phyloP scores from a whole-genome alignment of 441 rosid genomes.

The Erodium trifolium region DNA sequence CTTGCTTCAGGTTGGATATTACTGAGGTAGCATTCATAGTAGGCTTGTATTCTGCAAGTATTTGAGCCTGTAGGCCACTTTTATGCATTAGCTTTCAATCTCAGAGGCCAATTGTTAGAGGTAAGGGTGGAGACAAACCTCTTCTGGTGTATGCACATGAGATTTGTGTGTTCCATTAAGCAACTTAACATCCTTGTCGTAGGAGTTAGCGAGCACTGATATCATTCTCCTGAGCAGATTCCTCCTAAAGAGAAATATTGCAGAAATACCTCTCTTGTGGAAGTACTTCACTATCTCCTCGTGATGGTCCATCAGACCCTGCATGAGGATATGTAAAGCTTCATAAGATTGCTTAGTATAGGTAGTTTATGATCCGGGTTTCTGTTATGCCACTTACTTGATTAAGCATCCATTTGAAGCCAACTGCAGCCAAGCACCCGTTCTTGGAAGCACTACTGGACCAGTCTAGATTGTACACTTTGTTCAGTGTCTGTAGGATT shows the following conservation, averaged over 20 bases:
- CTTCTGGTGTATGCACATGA: slow-evolving; percentile 43
- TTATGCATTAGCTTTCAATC: neutral
- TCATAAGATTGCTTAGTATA: neutral
- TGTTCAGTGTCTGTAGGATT: slow-evolving; percentile 31
- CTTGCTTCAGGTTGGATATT: slow-evolving; percentile 33
- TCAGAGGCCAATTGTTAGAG: neutral
- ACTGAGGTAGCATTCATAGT: slow-evolving; percentile 28
- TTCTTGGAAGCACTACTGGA: slow-evolving; percentile 51
- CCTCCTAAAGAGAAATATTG: slow-evolving; percentile 44
- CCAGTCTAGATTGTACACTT: slow-evolving; percentile 48
- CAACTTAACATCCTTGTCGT: slow-evolving; percentile 35
- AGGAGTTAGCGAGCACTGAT: slow-evolving; percentile 44
- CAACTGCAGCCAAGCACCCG: slow-evolving; percentile 50
- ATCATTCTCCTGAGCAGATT: slow-evolving; percentile 47
- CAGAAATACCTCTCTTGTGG: slow-evolving; percentile 39
- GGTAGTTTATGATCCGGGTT: neutral
- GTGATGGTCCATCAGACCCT: slow-evolving; percentile 49
- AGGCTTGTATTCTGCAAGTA: slow-evolving; percentile 42
- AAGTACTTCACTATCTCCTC: slow-evolving; percentile 41
- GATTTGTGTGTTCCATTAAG: slow-evolving; percentile 58
- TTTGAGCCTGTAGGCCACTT: slow-evolving; percentile 31
- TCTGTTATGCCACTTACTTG: slow-evolving; percentile 28
- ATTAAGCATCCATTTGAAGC: slow-evolving; percentile 67
- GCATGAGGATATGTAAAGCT: neutral
- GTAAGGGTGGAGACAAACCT: slow-evolving; percentile 25